Evolutionary conservation across 2,329 filamentous ascomycete genomes (phyloP), one percentile per base, ranked within the genome.

Genomic region (Stachybotrys chartarum): DNA sequence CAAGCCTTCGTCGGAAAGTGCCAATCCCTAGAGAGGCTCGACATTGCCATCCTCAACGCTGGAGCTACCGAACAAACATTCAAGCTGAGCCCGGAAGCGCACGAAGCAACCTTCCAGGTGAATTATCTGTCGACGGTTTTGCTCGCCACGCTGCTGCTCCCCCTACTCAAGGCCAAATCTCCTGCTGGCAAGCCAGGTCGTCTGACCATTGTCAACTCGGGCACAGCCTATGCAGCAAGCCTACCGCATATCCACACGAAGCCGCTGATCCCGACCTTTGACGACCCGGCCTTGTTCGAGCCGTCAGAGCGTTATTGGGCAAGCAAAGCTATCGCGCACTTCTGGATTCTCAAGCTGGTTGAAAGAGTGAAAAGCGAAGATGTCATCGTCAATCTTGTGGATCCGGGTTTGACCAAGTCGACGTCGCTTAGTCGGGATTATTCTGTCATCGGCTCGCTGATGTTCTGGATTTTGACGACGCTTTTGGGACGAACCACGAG

Each of bases 371-470:
- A 42, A 11, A 32, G 57, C 7, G 53, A 58, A 10, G 60, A 66
- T 18, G 60, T 64, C 30, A 54, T 63, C 8, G 51, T 66, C 52
- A 66, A 64, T 54, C 45, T 51, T 24, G 53, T 60, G 18, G 58
- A 66, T 50, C 64, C 65, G 3, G 57, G 61, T 24, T 49, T 56
- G 24, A 58, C 55, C 6, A 51, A 47, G 30, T 61, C 61, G 35
- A 62, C 64, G 10, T 50, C 42, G 3, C 52, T 66, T n/a, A 24
- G 54, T 12, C 49, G 57, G 3, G 55, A 60, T 14, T 12, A 53
- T 10, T 16, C 45, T 7, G 45, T 10, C 17, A 5, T 16, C 14
- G n/a, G 24, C 6, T n/a, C 16, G 16, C 24, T 35, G 6, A 4
- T 44, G 10, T 6, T 46, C n/a, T 5, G 31, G 12, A 17, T 51